Base-by-base conservation (phyloP, 306 rosid genomes). In the Canavalia gladiata region DNA sequence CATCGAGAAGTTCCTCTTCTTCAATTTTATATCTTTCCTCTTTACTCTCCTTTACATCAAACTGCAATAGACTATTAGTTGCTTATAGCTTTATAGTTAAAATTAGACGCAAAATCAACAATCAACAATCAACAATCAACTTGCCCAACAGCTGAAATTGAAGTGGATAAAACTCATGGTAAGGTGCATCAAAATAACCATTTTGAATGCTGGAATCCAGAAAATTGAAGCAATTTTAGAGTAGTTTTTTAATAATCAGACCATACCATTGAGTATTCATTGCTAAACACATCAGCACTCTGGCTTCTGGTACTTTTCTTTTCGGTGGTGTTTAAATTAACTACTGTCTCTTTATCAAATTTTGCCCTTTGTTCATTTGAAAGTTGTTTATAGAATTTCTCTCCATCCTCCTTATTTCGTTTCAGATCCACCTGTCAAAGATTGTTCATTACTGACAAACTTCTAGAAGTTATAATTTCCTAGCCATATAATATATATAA, bases 241-340 rank as follows among this genome's bases (percentile, higher is more conserved):
- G 37, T 43, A 76, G 81, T 18, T 50, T 73, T n/a, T 55, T 28
- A 55, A 33, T 29, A 45, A 65, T 51, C 11, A 51, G 51, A 73
- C 30, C 85, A 83, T 83, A 95, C 97, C 97, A 71, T 88, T 78
- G 84, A 86, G 83, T 90, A 88, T 72, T 91, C 92, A 46, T 89
- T 89, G 86, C 90, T 81, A 81, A 92, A 86, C 70, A 87, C 89
- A 83, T 84, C 91, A 68, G 80, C 73, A 79, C 90, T 88, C 60
- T 81, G 88, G 83, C 84, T 87, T 70, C 84, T 73, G 35, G 90
- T 80, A 75, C 87, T 88, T 83, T 79, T 88, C 84, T 68, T 91
- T 86, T 84, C 82, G 52, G 84, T 74, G 74, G 72, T 88, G 84
- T 91, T 89, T 76, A 93, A 91, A 83, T 93, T 95, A 72, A 95